Evolutionary conservation across 805 yeast genomes (phyloP).

Genomic region (Candida germanica): DNA sequence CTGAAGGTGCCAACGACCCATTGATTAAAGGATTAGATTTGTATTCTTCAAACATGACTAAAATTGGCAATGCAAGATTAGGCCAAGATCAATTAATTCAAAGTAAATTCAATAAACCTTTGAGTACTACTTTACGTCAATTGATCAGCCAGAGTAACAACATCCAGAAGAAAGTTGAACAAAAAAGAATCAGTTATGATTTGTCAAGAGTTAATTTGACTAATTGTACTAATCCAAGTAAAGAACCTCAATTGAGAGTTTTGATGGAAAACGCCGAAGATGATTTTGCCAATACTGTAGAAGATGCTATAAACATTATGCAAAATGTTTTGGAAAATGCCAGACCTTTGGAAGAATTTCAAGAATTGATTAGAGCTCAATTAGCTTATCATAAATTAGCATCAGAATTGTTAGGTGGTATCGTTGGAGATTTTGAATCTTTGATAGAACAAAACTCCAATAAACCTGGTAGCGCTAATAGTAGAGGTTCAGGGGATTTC

Average conservation of each 20-base stretch:
- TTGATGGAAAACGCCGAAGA: conserved; percentile 84
- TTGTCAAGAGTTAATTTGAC: conserved; percentile 57
- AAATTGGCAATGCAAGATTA: conserved; percentile 77
- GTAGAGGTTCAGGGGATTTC: conserved; percentile 33
- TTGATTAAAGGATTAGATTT: conserved; percentile 62
- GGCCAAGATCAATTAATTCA: conserved; percentile 76
- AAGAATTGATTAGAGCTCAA: conserved; percentile 74
- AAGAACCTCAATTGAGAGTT: conserved; percentile 70
- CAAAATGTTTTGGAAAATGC: conserved; percentile 73
- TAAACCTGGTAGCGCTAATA: conserved; percentile 8
- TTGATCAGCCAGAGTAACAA: conserved; percentile 60
- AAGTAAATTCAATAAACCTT: conserved; percentile 64
- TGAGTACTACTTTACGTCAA: conserved; percentile 58
- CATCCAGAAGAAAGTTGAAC: conserved; percentile 71
- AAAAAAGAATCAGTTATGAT: conserved; percentile 75
- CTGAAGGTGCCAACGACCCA: conserved; percentile 39
- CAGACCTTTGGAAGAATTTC: conserved; percentile 62
- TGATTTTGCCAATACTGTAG: conserved; percentile 85
- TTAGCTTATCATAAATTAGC: conserved; percentile 78
- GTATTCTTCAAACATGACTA: conserved; percentile 66
- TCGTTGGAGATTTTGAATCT: conserved; percentile 61
- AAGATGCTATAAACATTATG: conserved; percentile 81
- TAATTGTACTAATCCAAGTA: conserved; percentile 40
- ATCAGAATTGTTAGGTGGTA: conserved; percentile 58
- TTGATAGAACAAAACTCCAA: conserved; percentile 48